These are phyloP conservation scores for Neospermospora avenae DNA, from an alignment of 2,329 filamentous ascomycete species.

Conservation along the genomic window DNA sequence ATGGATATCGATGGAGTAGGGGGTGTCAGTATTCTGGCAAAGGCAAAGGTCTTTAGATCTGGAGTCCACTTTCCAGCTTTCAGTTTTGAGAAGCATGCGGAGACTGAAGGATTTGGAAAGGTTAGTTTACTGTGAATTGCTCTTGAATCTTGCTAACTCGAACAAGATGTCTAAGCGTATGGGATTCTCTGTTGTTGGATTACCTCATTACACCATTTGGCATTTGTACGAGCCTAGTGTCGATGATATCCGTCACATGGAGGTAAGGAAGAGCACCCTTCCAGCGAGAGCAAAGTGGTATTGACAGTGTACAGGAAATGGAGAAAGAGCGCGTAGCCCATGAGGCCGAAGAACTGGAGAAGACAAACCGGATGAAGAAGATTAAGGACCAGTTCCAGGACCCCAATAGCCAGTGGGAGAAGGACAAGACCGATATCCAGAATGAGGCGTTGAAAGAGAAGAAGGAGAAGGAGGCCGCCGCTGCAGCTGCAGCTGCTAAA, in stretches of 20 bases:
- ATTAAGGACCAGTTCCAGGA: conserved; percentile 80
- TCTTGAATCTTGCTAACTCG: conserved; percentile 12
- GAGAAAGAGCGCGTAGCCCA: conserved; percentile 77
- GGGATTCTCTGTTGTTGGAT: conserved; percentile 89
- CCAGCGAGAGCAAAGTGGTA: conserved; percentile 8
- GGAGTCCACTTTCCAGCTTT: conserved; percentile 98
- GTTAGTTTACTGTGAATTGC: conserved; percentile 45
- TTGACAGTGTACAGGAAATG: conserved; percentile 66
- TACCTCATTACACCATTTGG: conserved; percentile 98
- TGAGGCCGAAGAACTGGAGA: conserved; percentile 75
- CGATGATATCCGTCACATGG: conserved; percentile 96
- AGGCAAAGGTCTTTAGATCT: conserved; percentile 89
- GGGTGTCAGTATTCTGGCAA: conserved; percentile 94
- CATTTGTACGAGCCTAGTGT: conserved; percentile 99
- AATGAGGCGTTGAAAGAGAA: conserved; percentile 61
- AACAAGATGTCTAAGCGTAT: conserved; percentile 91
- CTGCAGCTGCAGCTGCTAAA: conserved; percentile 7
- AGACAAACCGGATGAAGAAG: conserved; percentile 69
- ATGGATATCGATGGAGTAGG: conserved; percentile 99
- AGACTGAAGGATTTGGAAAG: conserved; percentile 98
- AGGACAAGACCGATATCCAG: conserved; percentile 79
- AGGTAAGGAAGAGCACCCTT: conserved; percentile 45
- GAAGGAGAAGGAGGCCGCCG: conserved; percentile 45
- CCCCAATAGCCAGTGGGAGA: conserved; percentile 77
- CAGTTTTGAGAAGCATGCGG: conserved; percentile 96